phyloP scores from a whole-genome alignment of 2,329 filamentous ascomycete genomes.

The Periconia sp. region DNA sequence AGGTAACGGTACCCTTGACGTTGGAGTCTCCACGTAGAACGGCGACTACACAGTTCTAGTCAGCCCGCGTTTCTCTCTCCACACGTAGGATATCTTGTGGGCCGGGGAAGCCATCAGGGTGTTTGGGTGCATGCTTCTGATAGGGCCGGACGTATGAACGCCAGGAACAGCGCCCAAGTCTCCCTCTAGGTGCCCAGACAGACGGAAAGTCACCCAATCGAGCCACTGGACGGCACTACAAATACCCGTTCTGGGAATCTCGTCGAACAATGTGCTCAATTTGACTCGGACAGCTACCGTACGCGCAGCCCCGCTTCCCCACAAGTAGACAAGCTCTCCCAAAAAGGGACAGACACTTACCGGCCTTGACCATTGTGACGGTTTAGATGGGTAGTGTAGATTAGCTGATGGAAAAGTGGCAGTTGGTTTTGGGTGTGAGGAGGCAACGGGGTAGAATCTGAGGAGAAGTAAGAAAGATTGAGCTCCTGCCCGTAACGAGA shows the following conservation, averaged over 20 bases:
- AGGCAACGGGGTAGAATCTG: conserved; percentile 16
- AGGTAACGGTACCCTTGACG: conserved; percentile 89
- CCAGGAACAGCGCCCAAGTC: conserved; percentile 3
- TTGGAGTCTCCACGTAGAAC: conserved; percentile 98
- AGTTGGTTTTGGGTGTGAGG: conserved; percentile 14
- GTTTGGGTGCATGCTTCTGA: too few relatives aligned
- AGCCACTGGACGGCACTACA: conserved; percentile 16
- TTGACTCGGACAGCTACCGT: conserved; percentile 49
- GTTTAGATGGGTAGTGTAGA: conserved; percentile 47
- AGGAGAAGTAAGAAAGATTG: conserved; percentile 17
- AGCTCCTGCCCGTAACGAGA: too few relatives aligned
- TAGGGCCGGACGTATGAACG: neutral
- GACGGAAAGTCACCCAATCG: conserved; percentile 21
- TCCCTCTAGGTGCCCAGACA: neutral
- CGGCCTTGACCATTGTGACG: conserved; percentile 98
- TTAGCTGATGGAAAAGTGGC: conserved; percentile 18
- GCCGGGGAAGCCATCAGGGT: too few relatives aligned
- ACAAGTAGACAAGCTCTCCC: conserved; percentile 25
- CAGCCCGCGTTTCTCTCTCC: too few relatives aligned
- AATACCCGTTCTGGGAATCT: conserved; percentile 13
- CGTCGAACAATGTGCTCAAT: conserved; percentile 65
- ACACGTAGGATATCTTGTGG: too few relatives aligned
- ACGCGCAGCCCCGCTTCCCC: conserved; percentile 46
- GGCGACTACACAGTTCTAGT: conserved; percentile 72
- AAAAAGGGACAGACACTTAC: conserved; percentile 61